phyloP scores from a whole-genome alignment of 225 moss, liverwort and hornwort species.

The Polytrichum formosum region DNA sequence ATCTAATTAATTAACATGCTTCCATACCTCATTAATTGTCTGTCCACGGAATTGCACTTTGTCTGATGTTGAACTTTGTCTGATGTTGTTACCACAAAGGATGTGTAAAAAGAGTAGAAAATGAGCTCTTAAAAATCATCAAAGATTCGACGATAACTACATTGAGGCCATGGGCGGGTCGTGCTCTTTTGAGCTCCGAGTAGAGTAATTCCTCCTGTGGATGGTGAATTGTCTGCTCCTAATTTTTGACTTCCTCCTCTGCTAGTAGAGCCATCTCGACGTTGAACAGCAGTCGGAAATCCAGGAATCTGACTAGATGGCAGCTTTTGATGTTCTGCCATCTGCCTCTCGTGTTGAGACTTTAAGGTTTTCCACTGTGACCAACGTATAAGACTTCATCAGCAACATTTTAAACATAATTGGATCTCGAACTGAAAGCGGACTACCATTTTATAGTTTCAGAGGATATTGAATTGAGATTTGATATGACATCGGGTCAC shows the following conservation, averaged over 20 bases:
- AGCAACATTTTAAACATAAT: too few species aligned
- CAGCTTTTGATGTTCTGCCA: conserved; percentile 39
- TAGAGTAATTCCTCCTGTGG: conserved; percentile 30
- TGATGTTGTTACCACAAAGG: background rate
- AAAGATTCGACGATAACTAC: conserved; percentile 10
- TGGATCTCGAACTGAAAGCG: too few species aligned
- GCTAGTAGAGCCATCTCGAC: conserved; percentile 24
- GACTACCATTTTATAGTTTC: too few species aligned
- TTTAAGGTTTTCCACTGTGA: conserved; percentile 32
- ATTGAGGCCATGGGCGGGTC: conserved; percentile 56
- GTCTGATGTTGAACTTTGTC: conserved; percentile 7
- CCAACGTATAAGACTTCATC: background rate
- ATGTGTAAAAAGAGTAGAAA: background rate
- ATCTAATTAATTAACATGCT: too few species aligned
- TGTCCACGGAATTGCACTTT: conserved; percentile 11
- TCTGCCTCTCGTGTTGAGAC: conserved; percentile 31
- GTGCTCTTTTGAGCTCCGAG: conserved; percentile 47
- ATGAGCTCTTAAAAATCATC: too few species aligned
- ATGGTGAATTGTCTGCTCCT: conserved; percentile 18
- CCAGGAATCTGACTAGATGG: conserved; percentile 45
- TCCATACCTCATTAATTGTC: background rate
- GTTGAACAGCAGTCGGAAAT: conserved; percentile 34
- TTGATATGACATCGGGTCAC: too few species aligned
- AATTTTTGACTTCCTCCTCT: conserved; percentile 31
- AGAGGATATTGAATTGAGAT: too few species aligned